Evolutionary conservation across 2,329 filamentous ascomycete genomes (phyloP).

Genomic region (Lecanicillium sp.): DNA sequence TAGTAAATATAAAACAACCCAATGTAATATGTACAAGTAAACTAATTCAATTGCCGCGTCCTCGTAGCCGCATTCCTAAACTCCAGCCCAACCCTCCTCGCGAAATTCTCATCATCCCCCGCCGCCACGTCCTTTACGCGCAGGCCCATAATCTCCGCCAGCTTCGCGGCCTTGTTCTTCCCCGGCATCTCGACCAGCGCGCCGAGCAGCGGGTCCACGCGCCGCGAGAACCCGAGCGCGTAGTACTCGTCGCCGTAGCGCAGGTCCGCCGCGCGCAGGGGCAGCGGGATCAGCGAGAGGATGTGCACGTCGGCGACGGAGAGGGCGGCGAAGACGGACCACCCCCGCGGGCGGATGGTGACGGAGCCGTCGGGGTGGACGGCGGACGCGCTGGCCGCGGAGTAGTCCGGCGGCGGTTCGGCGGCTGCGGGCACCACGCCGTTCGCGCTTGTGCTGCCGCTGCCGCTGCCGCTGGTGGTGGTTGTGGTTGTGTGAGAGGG

Average conservation of each 20-base stretch:
- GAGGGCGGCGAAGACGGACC: constrained; percentile 17
- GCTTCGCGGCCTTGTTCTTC: constrained; percentile 5
- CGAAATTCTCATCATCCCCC: constrained; percentile 6
- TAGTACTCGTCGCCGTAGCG: constrained; percentile 14
- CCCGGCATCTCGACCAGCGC: constrained; percentile 6
- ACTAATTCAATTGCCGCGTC: no score
- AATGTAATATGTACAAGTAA: no score
- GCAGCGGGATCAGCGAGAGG: constrained; percentile 17
- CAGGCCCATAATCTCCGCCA: constrained; percentile 13
- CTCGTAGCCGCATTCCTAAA: neutral
- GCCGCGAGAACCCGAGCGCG: constrained; percentile 12
- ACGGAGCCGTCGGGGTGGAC: constrained; percentile 24
- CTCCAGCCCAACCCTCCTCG: constrained; percentile 4
- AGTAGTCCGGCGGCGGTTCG: constrained; percentile 16
- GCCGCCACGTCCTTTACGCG: neutral
- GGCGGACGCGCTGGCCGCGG: constrained; percentile 20
- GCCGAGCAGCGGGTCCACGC: constrained; percentile 9
- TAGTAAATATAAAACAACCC: no score
- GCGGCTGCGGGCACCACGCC: no score
- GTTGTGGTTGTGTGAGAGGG: no score
- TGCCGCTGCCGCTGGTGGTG: no score
- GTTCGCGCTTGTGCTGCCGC: no score
- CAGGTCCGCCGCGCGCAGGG: constrained; percentile 15
- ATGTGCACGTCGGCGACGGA: constrained; percentile 15
- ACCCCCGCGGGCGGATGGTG: constrained; percentile 14